These are phyloP conservation scores for Lichtheimia ramosa DNA, from an alignment of 371 early-diverging fungal species.

Conservation along the genomic window DNA sequence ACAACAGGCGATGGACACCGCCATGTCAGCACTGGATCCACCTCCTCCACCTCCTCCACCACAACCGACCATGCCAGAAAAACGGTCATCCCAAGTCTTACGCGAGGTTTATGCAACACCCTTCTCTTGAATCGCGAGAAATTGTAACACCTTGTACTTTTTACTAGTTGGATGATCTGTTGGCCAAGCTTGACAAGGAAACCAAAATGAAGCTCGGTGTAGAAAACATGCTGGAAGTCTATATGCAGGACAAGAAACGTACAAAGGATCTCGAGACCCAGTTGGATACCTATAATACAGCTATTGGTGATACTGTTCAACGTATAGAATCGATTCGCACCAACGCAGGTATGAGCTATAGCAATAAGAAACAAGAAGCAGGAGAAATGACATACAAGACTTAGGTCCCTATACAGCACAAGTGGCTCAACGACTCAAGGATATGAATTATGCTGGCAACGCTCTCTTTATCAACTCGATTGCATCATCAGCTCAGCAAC, in stretches of 20 bases:
- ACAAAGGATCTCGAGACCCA: slow-evolving; percentile 54
- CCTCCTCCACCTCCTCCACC: slow-evolving; percentile 16
- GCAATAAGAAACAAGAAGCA: too few relatives aligned
- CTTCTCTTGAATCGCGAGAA: background rate
- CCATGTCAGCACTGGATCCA: slow-evolving; percentile 13
- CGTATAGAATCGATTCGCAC: slow-evolving; percentile 46
- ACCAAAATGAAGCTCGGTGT: slow-evolving; percentile 45
- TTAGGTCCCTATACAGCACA: slow-evolving; percentile 23
- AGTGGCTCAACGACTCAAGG: slow-evolving; percentile 33
- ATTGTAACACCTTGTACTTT: background rate
- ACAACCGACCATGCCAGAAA: slow-evolving; percentile 9
- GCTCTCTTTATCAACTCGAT: slow-evolving; percentile 36
- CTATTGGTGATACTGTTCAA: slow-evolving; percentile 47
- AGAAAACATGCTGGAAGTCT: slow-evolving; percentile 49
- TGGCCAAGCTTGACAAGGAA: slow-evolving; percentile 32
- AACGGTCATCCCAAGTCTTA: slow-evolving; percentile 14
- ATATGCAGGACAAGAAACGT: slow-evolving; percentile 43
- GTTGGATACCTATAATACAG: slow-evolving; percentile 37
- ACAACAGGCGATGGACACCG: slow-evolving; percentile 14
- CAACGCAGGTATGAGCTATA: slow-evolving; percentile 25
- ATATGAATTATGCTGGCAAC: slow-evolving; percentile 32
- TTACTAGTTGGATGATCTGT: slow-evolving; percentile 25
- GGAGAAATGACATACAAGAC: background rate
- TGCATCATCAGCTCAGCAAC: slow-evolving; percentile 20
- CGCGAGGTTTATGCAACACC: slow-evolving; percentile 15